Conservation (phyloP, 1,284 basidiomycete species). For the Coniferiporia sulphurascens region DNA sequence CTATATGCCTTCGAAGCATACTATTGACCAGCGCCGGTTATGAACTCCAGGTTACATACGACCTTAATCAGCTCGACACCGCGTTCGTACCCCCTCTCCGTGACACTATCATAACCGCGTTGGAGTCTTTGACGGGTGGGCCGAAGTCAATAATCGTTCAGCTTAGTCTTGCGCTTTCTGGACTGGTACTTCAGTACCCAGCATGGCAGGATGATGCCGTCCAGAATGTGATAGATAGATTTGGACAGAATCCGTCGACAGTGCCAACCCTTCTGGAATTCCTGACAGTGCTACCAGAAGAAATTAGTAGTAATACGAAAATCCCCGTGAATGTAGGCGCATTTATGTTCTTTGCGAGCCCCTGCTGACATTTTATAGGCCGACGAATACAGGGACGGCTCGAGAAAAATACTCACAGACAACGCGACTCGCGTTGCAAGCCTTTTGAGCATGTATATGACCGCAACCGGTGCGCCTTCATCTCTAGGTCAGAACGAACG, state of each 20-base stretch:
- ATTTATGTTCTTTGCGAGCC: not conserved
- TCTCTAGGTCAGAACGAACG: not conserved
- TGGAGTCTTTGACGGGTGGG: slow-evolving; percentile 67
- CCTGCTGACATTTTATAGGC: slow-evolving; percentile 42
- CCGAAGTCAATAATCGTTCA: slow-evolving; percentile 88
- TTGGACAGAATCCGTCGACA: slow-evolving; percentile 80
- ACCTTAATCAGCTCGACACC: slow-evolving; percentile 83
- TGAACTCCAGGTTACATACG: slow-evolving; percentile 75
- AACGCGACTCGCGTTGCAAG: slow-evolving; percentile 75
- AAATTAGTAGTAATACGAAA: slow-evolving; percentile 79
- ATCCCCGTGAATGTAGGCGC: slow-evolving; percentile 81
- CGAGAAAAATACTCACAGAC: slow-evolving; percentile 60
- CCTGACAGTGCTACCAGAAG: slow-evolving; percentile 88
- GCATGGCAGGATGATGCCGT: slow-evolving; percentile 79
- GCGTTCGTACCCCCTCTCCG: slow-evolving; percentile 74
- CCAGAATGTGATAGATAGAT: slow-evolving; percentile 77
- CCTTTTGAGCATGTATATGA: slow-evolving; percentile 85
- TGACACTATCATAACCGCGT: slow-evolving; percentile 80
- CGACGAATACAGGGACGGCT: slow-evolving; percentile 72
- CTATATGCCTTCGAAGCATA: slow-evolving; percentile 6
- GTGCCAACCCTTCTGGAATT: slow-evolving; percentile 88
- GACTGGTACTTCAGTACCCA: slow-evolving; percentile 89
- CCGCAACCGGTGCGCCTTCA: slow-evolving; percentile 68
- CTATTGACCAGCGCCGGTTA: slow-evolving; percentile 13
- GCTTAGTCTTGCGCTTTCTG: slow-evolving; percentile 85